Conservation (phyloP, 805 yeast genomes). For the Candida pini region DNA sequence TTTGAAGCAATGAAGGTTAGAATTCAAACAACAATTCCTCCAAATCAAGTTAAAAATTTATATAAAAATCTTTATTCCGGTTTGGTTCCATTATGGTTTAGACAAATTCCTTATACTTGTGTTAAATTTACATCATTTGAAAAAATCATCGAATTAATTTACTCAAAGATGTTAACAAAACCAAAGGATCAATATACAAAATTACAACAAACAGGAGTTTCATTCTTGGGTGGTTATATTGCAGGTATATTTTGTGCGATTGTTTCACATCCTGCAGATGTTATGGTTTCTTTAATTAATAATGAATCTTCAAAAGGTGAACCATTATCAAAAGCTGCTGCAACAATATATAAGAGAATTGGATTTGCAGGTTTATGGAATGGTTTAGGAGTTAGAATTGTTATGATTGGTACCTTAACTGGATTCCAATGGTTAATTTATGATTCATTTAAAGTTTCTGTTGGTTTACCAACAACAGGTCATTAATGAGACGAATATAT, state of each 20-base stretch:
- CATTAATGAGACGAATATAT: slow-evolving; percentile 6
- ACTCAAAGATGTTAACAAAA: slow-evolving; percentile 58
- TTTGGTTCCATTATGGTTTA: slow-evolving; percentile 85
- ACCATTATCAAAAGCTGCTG: slow-evolving; percentile 57
- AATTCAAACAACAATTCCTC: slow-evolving; percentile 91
- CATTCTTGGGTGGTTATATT: slow-evolving; percentile 91
- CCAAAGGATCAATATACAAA: slow-evolving; percentile 66
- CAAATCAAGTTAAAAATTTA: slow-evolving; percentile 58
- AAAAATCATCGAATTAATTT: slow-evolving; percentile 78
- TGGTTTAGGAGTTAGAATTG: slow-evolving; percentile 88
- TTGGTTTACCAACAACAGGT: slow-evolving; percentile 95
- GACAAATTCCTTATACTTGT: slow-evolving; percentile 99
- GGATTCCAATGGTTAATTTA: slow-evolving; percentile 96
- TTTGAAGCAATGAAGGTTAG: slow-evolving; percentile 92
- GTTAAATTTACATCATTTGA: slow-evolving; percentile 94
- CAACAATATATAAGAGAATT: slow-evolving; percentile 71
- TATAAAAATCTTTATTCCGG: slow-evolving; percentile 76
- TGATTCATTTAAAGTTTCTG: slow-evolving; percentile 91
- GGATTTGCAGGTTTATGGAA: slow-evolving; percentile 94
- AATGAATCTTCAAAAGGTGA: slow-evolving; percentile 63
- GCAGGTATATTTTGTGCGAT: slow-evolving; percentile 97
- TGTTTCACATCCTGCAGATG: slow-evolving; percentile 98
- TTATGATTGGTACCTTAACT: slow-evolving; percentile 96
- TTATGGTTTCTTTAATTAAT: slow-evolving; percentile 91
- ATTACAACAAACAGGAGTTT: slow-evolving; percentile 85